These are phyloP conservation scores for Madurella fahalii DNA, from an alignment of 2,329 filamentous ascomycete species.

Conservation along the genomic window DNA sequence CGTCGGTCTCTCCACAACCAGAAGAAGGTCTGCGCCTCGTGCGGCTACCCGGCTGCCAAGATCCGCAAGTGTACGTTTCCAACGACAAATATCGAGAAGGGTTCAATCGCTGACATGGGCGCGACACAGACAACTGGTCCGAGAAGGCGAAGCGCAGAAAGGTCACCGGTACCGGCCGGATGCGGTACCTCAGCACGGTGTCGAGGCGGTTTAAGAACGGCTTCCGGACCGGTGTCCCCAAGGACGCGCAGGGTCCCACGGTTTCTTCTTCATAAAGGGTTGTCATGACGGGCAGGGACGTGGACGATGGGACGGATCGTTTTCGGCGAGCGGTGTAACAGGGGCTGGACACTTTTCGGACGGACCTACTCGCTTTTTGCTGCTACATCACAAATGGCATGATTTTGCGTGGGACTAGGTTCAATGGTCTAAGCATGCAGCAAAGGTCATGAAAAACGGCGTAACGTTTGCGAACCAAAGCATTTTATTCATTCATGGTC, in stretches of 20 bases:
- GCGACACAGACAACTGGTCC: constrained; percentile 84
- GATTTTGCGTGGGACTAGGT: constrained; percentile 27
- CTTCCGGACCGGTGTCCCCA: constrained; percentile 87
- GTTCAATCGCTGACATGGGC: constrained; percentile 22
- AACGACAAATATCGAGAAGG: not conserved
- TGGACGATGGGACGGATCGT: constrained; percentile 22
- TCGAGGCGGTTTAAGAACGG: constrained; percentile 95
- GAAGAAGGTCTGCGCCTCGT: constrained; percentile 94
- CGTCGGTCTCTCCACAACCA: constrained; percentile 98
- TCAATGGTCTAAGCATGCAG: constrained; percentile 25
- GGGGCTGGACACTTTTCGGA: constrained; percentile 24
- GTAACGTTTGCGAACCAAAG: constrained; percentile 24
- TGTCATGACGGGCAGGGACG: constrained; percentile 17
- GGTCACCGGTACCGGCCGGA: constrained; percentile 95
- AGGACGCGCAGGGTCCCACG: constrained; percentile 68
- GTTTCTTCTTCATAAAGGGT: constrained; percentile 30
- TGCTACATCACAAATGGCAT: constrained; percentile 27
- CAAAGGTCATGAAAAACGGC: constrained; percentile 28
- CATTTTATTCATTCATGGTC: constrained; percentile 16
- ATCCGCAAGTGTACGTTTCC: constrained; percentile 89
- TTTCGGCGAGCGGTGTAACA: constrained; percentile 29
- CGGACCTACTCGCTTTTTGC: constrained; percentile 25
- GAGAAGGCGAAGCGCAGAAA: constrained; percentile 99
- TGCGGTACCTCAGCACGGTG: constrained; percentile 90
- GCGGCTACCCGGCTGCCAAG: constrained; percentile 97